A percentile compares a stretch with the other conserved stretches of the same genome.
These are phyloP conservation scores for Sophora flavescens DNA, from an alignment of 306 rosid genomes.

Conservation along the genomic window DNA sequence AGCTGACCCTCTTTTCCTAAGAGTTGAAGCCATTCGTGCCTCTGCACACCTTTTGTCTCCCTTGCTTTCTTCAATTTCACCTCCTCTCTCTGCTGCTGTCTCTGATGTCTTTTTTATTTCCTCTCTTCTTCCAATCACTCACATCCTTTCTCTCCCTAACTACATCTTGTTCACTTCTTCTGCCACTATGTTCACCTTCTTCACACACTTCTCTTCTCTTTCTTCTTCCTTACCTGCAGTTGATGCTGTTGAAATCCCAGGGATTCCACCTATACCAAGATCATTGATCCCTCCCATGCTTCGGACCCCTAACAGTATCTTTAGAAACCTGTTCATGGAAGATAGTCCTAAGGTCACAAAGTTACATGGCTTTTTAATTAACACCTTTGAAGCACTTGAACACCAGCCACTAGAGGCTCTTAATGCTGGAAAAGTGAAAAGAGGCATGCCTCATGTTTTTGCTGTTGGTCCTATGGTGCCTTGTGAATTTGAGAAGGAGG, in stretches of 20 bases:
- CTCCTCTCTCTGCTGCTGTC: conserved; percentile 52
- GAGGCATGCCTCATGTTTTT: conserved; percentile 50
- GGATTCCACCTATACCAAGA: conserved; percentile 44
- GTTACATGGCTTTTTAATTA: conserved; percentile 50
- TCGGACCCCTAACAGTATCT: conserved; percentile 22
- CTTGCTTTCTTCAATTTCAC: conserved; percentile 47
- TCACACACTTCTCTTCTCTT: conserved; percentile 35
- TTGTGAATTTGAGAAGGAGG: conserved; percentile 50
- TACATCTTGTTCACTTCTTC: conserved; percentile 52
- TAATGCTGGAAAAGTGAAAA: conserved; percentile 33
- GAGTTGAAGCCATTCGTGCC: conserved; percentile 45
- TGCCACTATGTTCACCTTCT: conserved; percentile 47
- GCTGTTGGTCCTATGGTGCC: conserved; percentile 50
- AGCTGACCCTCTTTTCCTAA: conserved; percentile 52
- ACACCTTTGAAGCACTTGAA: conserved; percentile 52
- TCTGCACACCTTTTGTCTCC: conserved; percentile 53
- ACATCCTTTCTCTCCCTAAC: conserved; percentile 43
- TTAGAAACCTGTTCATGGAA: conserved; percentile 8
- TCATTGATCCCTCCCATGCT: conserved; percentile 53
- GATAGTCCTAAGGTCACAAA: conserved; percentile 44
- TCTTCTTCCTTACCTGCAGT: conserved; percentile 15
- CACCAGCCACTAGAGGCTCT: conserved; percentile 33
- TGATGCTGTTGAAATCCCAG: conserved; percentile 44
- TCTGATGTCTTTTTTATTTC: conserved; percentile 46
- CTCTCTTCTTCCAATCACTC: conserved; percentile 30